Conservation (phyloP, 768 basidiomycete species). For the Rhodotorula diobovata region DNA sequence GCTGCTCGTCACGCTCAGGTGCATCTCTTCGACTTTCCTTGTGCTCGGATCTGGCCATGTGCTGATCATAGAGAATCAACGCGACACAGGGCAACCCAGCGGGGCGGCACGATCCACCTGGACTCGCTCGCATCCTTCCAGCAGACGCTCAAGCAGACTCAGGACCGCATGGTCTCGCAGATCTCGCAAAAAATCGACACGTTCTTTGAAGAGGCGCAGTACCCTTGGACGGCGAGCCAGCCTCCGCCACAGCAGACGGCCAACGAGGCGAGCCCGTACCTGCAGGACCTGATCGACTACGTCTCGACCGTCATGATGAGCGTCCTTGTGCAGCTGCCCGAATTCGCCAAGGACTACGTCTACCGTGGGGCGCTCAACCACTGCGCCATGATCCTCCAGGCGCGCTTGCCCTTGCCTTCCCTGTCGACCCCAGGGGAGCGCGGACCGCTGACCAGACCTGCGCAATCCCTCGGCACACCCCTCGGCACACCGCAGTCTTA, state of each 20-base stretch:
- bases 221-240: constrained; percentile 70
- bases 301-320: constrained; percentile 86
- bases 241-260: constrained; percentile 50
- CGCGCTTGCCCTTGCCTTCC: constrained; percentile 47
- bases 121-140: constrained; percentile 57
- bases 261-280: constrained; percentile 76
- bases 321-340: constrained; percentile 64
- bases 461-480: too few species aligned
- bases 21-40: background rate
- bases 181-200: constrained; percentile 90
- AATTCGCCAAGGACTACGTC: constrained; percentile 72
- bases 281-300: constrained; percentile 94
- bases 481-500: constrained; percentile 37
- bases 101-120: constrained; percentile 62
- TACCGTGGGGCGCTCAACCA: constrained; percentile 84
- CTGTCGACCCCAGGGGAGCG: too few species aligned
- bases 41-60: background rate
- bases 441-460: too few species aligned
- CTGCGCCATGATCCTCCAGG: constrained; percentile 82
- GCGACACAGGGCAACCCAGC: constrained; percentile 76
- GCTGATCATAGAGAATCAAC: too few species aligned
- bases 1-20: constrained; percentile 73
- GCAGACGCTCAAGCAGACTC: constrained; percentile 63
- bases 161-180: constrained; percentile 69
- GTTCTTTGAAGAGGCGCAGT: constrained; percentile 91